Evolutionary conservation across 169 alveolate genomes (phyloP), one percentile per base, ranked within the genome.

Genomic region (Cryptosporidium meleagridis): DNA sequence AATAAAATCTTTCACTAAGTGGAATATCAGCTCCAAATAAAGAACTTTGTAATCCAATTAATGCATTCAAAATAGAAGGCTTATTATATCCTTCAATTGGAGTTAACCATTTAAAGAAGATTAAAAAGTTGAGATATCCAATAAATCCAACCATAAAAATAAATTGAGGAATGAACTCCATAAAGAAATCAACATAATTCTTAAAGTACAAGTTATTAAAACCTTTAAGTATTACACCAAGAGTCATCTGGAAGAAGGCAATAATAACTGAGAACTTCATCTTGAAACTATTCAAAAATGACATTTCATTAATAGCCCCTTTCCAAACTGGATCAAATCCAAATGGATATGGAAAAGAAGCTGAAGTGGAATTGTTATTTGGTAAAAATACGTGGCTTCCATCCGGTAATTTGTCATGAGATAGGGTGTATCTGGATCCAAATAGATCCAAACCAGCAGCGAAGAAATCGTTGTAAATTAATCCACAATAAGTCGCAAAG

Each of bases 271-370:
- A 96, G 52, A 98, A 92, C 93, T 99, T 99, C 99, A 99, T 99
- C 95, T 99, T 99, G 91, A 97, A 94, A 2, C 99, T 97, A 92
- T 98, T 99, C 72, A 97, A 92, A 94, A 96, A 97, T 37, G 97
- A 92, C 91, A 98, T 94, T 92, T 98, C 99, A 92, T 98, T 98
- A 29, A 87, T 87, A 31, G 99, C 97, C 6, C 98, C 97, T 89
- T 96, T 97, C 99, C 99, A 99, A 37, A 97, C 97, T 14, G 99
- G 97, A 86, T 99, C 99, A 52, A 98, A 91, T 23, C 99, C 99
- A 75, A 98, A 94, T 7, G 99, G 98, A 70, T 97, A 97, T 21
- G 98, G 98, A 70, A 92, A 93, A 4, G 89, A 80, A 33, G 33
- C 68, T 10, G 86, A 55, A 29, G 67, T 80, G 31, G 59, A 51